Evolutionary conservation across 176 grass and related monocot species (phyloP).

Genomic region (Urochloa ruziziensis): DNA sequence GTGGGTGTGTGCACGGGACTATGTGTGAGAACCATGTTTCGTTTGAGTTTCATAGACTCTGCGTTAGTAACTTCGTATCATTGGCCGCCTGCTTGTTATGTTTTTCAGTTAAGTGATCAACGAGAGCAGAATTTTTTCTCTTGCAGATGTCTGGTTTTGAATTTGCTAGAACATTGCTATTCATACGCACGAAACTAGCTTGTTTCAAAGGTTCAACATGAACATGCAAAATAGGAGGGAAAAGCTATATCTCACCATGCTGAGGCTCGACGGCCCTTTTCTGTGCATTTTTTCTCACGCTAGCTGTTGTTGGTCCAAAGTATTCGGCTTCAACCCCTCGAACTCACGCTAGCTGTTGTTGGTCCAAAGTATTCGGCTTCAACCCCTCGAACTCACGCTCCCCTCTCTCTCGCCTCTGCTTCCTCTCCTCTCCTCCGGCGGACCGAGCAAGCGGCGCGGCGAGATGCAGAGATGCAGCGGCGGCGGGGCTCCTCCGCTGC

Average conservation of each 20-base stretch:
- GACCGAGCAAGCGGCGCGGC: too few species aligned
- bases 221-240: neutral
- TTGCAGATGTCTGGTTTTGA: neutral
- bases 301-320: too few species aligned
- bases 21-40: neutral
- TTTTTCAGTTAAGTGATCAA: neutral
- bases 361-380: too few species aligned
- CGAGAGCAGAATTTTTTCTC: neutral
- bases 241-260: too few species aligned
- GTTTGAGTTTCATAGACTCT: neutral
- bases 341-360: too few species aligned
- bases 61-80: neutral
- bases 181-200: neutral
- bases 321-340: too few species aligned
- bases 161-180: neutral
- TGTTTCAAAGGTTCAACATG: too few species aligned
- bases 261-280: neutral
- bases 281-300: neutral
- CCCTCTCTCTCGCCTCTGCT: too few species aligned
- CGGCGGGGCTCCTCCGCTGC: too few species aligned
- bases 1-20: neutral
- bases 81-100: conserved; percentile 5
- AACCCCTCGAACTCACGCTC: too few species aligned
- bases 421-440: too few species aligned
- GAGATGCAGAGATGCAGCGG: too few species aligned